Percentiles rank a stretch among this genome's conserved stretches.
Conservation (phyloP, 1,139 yeast genomes). For the Taphrina wiesneri region DNA sequence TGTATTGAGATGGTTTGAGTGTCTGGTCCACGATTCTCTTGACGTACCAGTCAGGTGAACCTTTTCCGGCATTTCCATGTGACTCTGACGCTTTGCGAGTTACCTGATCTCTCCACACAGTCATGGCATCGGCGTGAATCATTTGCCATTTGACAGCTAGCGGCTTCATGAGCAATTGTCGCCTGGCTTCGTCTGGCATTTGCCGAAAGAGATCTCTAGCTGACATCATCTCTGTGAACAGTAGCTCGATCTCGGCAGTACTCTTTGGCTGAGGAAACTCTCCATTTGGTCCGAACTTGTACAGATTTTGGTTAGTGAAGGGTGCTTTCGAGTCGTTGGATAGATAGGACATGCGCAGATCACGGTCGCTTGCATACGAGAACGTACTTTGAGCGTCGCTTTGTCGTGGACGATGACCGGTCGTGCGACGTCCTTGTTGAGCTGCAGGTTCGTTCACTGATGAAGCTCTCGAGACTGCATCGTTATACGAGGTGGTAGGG, state of each 20-base stretch:
- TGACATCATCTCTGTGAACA: constrained; percentile 59
- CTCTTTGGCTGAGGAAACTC: constrained; percentile 40
- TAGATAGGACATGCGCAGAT: not conserved
- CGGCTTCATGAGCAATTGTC: constrained; percentile 73
- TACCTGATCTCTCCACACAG: constrained; percentile 58
- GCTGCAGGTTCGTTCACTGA: not conserved
- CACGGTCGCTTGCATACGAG: constrained; percentile 10
- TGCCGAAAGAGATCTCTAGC: constrained; percentile 54
- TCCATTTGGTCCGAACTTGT: constrained; percentile 33
- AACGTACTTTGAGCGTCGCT: constrained; percentile 19
- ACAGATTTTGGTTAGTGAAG: constrained; percentile 18
- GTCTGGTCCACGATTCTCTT: constrained; percentile 69
- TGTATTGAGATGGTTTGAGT: constrained; percentile 69
- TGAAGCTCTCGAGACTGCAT: not conserved
- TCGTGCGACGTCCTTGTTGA: not conserved
- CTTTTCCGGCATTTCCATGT: constrained; percentile 43
- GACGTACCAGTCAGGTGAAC: constrained; percentile 76
- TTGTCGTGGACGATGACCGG: constrained; percentile 21
- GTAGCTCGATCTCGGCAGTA: constrained; percentile 12
- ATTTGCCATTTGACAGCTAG: constrained; percentile 88
- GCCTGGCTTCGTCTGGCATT: constrained; percentile 73
- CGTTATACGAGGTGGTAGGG: not conserved
- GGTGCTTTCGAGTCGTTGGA: constrained; percentile 8
- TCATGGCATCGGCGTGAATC: constrained; percentile 79
- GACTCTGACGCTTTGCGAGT: constrained; percentile 42